Percentiles rank a stretch among this genome's conserved stretches.
Evolutionary conservation across 176 grass and related monocot genomes (phyloP).

Genomic region (Alopecurus myosuroides): DNA sequence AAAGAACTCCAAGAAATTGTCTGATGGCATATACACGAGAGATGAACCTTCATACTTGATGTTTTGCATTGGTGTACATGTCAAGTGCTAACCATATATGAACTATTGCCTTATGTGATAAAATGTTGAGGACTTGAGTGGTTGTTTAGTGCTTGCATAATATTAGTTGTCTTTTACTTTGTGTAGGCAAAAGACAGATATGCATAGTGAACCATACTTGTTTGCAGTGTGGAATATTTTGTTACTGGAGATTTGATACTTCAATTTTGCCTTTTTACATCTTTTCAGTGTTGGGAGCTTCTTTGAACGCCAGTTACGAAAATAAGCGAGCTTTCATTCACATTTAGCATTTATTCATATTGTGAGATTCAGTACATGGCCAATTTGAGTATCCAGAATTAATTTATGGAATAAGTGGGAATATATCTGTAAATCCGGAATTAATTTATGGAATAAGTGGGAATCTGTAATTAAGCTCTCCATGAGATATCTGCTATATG

Average conservation of each 20-base stretch:
- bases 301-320: slow-evolving; percentile 88
- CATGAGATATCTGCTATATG: too few relatives aligned
- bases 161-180: not conserved
- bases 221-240: slow-evolving; percentile 2
- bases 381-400: too few relatives aligned
- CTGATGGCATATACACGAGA: slow-evolving; percentile 62
- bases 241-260: too few relatives aligned
- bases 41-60: slow-evolving; percentile 58
- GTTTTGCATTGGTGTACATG: not conserved
- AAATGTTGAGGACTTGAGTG: not conserved
- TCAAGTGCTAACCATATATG: not conserved
- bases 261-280: too few relatives aligned
- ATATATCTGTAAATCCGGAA: too few relatives aligned
- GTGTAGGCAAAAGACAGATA: not conserved
- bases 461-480: too few relatives aligned
- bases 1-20: slow-evolving; percentile 59
- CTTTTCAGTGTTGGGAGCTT: slow-evolving; percentile 82
- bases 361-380: too few relatives aligned
- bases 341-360: too few relatives aligned
- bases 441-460: too few relatives aligned
- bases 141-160: not conserved
- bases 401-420: too few relatives aligned
- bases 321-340: slow-evolving; percentile 56
- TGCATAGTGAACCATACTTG: not conserved
- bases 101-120: not conserved